Base-by-base conservation (phyloP, 352 stramenopile genomes). In the Phytophthora tubulina region DNA sequence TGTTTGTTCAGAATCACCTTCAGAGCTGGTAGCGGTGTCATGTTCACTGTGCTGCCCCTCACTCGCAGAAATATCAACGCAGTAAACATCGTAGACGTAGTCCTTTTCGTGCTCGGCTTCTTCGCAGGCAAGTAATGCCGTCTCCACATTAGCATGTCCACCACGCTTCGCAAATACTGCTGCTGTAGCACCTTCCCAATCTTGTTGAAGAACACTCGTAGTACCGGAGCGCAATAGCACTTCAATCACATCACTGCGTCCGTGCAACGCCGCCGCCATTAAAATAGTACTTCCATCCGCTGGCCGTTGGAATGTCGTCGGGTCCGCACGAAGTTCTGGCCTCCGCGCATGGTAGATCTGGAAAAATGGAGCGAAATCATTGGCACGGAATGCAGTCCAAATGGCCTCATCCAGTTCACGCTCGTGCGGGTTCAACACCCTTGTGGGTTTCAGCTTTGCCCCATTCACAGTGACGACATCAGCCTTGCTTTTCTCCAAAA, bases 21-120 rank as follows among this genome's bases (percentile, higher is more conserved):
- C 56, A 13, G 69, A 54, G 13, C n/a, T 71, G n/a, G 45, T 56
- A 4, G 17, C 41, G 14, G 13, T 48, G 10, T 76, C 72, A n/a
- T 58, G 17, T 5, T 50, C 39, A 33, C 14, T 73, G 6, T 72
- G 44, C 60, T 71, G 68, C 21, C 72, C 44, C 33, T 83, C 67
- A 51, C 76, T 91, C 6, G 82, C 73, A 3, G 79, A 78, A 30
- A 90, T 75, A 33, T 96, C 89, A 46, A 96, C 80, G 50, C 89
- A 95, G 76, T 96, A 96, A 15, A 96, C 84, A 50, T 96, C 89
- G 46, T 95, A 96, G 8, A 96, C 89, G 46, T 83, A 96, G 55
- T 93, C 81, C 45, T 94, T 96, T 60, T 96, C 89, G 17, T 72
- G 68, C 66, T 95, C 85, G 4, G 86, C 81, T 38, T 87, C 73